Conservation (phyloP, 164 flowering plant species). For the Vitis rotundifolia region DNA sequence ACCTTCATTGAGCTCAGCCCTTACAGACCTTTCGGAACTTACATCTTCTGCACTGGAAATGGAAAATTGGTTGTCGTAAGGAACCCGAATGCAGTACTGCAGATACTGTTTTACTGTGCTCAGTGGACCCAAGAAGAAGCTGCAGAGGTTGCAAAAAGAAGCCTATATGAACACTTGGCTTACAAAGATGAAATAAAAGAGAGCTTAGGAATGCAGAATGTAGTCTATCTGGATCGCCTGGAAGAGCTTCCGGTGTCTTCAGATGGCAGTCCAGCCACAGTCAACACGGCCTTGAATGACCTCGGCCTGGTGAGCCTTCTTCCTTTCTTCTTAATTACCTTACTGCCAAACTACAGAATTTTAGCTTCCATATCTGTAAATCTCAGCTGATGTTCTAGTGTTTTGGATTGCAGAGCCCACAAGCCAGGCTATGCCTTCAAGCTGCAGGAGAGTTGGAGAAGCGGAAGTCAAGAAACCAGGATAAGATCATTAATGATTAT, state of each 20-base stretch:
- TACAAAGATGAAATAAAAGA: constrained; percentile 40
- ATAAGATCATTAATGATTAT: not conserved
- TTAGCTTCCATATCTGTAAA: too few species aligned
- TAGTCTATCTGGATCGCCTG: constrained; percentile 32
- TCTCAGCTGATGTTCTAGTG: too few species aligned
- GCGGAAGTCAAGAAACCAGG: not conserved
- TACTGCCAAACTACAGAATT: too few species aligned
- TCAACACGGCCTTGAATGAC: constrained; percentile 38
- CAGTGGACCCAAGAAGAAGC: constrained; percentile 43
- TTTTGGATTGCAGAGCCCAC: constrained; percentile 6
- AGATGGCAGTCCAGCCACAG: constrained; percentile 10
- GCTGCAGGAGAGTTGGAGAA: constrained; percentile 7
- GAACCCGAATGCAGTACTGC: constrained; percentile 76
- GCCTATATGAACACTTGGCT: constrained; percentile 49
- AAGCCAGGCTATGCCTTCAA: constrained; percentile 7
- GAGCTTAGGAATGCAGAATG: constrained; percentile 35
- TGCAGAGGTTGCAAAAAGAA: constrained; percentile 25
- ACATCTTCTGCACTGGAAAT: constrained; percentile 4
- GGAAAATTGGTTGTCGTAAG: constrained; percentile 17
- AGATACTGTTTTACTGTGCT: constrained; percentile 54
- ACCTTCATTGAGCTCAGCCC: constrained; percentile 6
- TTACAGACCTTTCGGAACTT: constrained; percentile 10
- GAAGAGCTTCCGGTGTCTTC: constrained; percentile 44
- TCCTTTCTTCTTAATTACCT: not conserved
- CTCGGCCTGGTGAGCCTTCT: constrained; percentile 61